phyloP scores from a whole-genome alignment of 1,139 yeast species.

The Nakaseomyces uthaithaninus region DNA sequence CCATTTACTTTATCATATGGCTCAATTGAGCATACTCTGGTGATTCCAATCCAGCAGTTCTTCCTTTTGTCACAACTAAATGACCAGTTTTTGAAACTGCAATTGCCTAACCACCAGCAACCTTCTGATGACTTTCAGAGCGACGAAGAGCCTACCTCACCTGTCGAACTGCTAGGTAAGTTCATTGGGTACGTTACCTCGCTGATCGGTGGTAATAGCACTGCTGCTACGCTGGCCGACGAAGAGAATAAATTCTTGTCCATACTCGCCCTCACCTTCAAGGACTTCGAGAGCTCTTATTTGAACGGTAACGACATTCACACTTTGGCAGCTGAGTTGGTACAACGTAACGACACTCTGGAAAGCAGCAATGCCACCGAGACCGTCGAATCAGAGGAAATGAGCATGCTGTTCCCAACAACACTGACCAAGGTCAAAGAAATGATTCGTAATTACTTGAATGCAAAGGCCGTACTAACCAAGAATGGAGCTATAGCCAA shows the following conservation, averaged over 20 bases:
- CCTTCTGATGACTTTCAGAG: slow-evolving; percentile 79
- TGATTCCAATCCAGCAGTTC: slow-evolving; percentile 77
- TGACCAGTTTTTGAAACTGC: slow-evolving; percentile 62
- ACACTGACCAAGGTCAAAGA: slow-evolving; percentile 62
- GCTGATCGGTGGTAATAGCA: slow-evolving; percentile 32
- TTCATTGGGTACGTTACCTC: slow-evolving; percentile 75
- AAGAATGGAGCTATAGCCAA: slow-evolving; percentile 34
- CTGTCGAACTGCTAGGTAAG: slow-evolving; percentile 77
- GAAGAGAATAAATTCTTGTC: slow-evolving; percentile 50
- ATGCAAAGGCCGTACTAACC: slow-evolving; percentile 44
- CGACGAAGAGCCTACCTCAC: slow-evolving; percentile 83
- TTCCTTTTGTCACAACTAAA: slow-evolving; percentile 79
- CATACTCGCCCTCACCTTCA: slow-evolving; percentile 59
- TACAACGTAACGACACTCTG: slow-evolving; percentile 23
- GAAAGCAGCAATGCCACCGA: not conserved
- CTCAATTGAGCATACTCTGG: slow-evolving; percentile 73
- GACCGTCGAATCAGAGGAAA: slow-evolving; percentile 32
- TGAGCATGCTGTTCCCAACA: slow-evolving; percentile 42
- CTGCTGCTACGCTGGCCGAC: slow-evolving; percentile 18
- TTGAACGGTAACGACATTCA: slow-evolving; percentile 76
- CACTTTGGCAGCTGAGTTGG: slow-evolving; percentile 69
- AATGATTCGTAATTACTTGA: slow-evolving; percentile 64
- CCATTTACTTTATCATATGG: slow-evolving; percentile 84
- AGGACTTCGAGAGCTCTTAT: slow-evolving; percentile 78
- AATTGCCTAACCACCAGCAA: slow-evolving; percentile 48